phyloP scores from a whole-genome alignment of 345 rosid genomes.

The Capsella bursapastoris region DNA sequence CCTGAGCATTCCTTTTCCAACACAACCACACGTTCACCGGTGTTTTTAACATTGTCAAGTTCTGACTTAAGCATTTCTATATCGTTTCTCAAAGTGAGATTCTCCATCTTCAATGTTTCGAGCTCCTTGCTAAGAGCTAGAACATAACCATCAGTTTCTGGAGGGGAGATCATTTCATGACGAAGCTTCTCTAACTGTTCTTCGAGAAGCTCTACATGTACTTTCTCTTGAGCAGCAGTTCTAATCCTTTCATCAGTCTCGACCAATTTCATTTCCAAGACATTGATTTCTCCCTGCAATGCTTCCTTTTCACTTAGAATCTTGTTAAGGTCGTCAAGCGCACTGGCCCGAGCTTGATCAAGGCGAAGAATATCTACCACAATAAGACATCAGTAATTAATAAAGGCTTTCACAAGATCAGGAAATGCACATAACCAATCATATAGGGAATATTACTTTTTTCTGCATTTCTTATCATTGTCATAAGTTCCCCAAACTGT shows the following conservation, averaged over 20 bases:
- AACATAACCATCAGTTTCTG: slow-evolving; percentile 46
- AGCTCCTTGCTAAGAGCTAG: slow-evolving; percentile 67
- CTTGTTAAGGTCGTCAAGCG: slow-evolving; percentile 71
- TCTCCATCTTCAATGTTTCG: slow-evolving; percentile 66
- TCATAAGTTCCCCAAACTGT: slow-evolving; percentile 67
- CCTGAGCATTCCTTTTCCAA: slow-evolving; percentile 69
- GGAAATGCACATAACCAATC: slow-evolving; percentile 16
- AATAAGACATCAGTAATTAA: slow-evolving; percentile 8
- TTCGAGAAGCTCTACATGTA: slow-evolving; percentile 71
- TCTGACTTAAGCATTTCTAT: slow-evolving; percentile 64
- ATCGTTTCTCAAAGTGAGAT: slow-evolving; percentile 64
- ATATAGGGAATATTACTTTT: slow-evolving; percentile 56
- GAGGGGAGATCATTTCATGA: slow-evolving; percentile 52
- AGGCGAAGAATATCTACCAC: slow-evolving; percentile 79
- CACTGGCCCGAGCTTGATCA: slow-evolving; percentile 76
- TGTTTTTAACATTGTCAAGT: slow-evolving; percentile 57
- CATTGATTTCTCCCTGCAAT: slow-evolving; percentile 74
- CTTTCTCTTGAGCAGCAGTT: slow-evolving; percentile 78
- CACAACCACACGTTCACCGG: slow-evolving; percentile 66
- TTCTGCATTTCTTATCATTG: slow-evolving; percentile 85
- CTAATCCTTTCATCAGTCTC: slow-evolving; percentile 90
- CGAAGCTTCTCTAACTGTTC: slow-evolving; percentile 70
- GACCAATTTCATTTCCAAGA: slow-evolving; percentile 70
- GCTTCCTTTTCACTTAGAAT: slow-evolving; percentile 76
- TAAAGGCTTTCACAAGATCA: neutral